These are phyloP conservation scores for Zygoascus hellenicus DNA, from an alignment of 1,139 yeast species.

Conservation along the genomic window DNA sequence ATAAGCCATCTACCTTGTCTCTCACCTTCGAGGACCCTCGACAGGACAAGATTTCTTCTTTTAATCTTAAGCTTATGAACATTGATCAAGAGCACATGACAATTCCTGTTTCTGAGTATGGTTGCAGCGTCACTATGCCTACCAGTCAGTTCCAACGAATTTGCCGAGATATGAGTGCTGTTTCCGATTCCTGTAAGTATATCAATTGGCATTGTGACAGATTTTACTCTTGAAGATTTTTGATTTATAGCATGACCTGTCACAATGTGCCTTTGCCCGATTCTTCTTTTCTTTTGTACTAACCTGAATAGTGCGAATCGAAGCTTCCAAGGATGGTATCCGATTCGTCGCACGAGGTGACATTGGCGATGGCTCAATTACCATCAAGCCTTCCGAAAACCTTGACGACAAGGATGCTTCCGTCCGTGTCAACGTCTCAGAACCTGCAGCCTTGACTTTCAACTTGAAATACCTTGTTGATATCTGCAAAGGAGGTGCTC, in stretches of 20 bases:
- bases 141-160: constrained; percentile 82
- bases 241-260: neutral
- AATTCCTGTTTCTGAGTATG: constrained; percentile 91
- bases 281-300: neutral
- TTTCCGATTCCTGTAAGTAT: constrained; percentile 74
- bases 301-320: constrained; percentile 36
- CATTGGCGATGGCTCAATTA: constrained; percentile 81
- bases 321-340: constrained; percentile 88
- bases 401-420: constrained; percentile 65
- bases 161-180: constrained; percentile 78
- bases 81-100: constrained; percentile 92
- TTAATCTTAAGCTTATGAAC: constrained; percentile 88
- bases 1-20: constrained; percentile 75
- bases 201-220: neutral
- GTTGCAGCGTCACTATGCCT: constrained; percentile 83
- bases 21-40: constrained; percentile 85
- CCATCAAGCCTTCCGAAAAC: constrained; percentile 78
- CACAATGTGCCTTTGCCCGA: no score
- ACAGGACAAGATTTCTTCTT: constrained; percentile 90
- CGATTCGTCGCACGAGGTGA: constrained; percentile 91
- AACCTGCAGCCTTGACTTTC: constrained; percentile 84
- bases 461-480: constrained; percentile 88
- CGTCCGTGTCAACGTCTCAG: constrained; percentile 70
- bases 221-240: neutral
- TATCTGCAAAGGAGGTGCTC: constrained; percentile 83